Evolutionary conservation across 768 basidiomycete genomes (phyloP), one percentile per base, ranked within the genome.

Genomic region (Pluteus cervinus): DNA sequence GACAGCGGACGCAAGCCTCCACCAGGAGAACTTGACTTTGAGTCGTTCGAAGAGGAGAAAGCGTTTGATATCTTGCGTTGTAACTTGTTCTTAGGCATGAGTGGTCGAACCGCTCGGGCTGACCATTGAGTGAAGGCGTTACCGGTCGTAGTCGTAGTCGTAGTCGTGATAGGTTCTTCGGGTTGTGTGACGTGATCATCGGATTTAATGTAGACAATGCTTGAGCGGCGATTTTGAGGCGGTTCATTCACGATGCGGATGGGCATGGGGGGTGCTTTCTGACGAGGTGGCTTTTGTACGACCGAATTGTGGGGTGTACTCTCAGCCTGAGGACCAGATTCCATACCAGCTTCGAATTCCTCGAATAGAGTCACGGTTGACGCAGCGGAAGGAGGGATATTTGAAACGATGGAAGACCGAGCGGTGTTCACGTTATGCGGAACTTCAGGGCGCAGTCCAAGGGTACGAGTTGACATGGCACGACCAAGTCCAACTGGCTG

Each of bases 311-410:
- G 74, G 1, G 81, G 81, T 0, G 81, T 83, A 51, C 79, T 83
- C 53, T 81, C 71, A 3, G 76, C 72, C 29, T 68, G 64, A 16
- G 76, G 76, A 22, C 70, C 69, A 10, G 61, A 59, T 14, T 62
- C 51, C 18, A 71, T 46, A 31, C 59, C 65, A 29, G 63, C 64
- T 36, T 66, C 66, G 33, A 70, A 65, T 24, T 67, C 63, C 42
- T 83, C 80, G 48, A 80, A 81, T 12, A 81, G 57, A 1, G 79
- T 79, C 4, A 65, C 66, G 8, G 76, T 77, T 14, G 81, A 80
- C 5, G 76, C 72, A 2, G 79, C 75, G 8, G 77, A 81, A 5
- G 70, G 67, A 2, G 62, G 63, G 18, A 59, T 50, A 53, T 65
- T 42, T 53, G 64, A 57, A 33, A 56, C 61, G 7, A 76, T 39